Evolutionary conservation across 1,284 basidiomycete genomes (phyloP).

Genomic region (Ceratobasidium sp.): DNA sequence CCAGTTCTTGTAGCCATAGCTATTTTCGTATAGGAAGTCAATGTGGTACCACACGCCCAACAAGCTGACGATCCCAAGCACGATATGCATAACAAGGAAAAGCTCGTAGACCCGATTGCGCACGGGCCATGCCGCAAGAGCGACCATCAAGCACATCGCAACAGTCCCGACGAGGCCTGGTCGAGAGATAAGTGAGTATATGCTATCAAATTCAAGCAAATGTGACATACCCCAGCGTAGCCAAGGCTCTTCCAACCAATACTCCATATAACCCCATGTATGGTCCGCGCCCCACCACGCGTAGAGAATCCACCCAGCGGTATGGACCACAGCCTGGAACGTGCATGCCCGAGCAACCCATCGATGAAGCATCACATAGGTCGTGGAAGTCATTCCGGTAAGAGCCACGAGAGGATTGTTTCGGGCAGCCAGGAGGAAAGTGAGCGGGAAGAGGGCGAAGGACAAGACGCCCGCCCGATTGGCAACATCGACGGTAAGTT

Average conservation of each 20-base stretch:
- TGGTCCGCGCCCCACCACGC: constrained; percentile 9
- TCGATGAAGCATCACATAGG: constrained; percentile 33
- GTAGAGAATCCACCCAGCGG: constrained; percentile 27
- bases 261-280: constrained; percentile 1
- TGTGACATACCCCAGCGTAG: constrained; percentile 38
- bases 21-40: constrained; percentile 15
- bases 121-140: constrained; percentile 25
- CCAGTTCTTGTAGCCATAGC: constrained; percentile 41
- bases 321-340: constrained; percentile 31
- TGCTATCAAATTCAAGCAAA: neutral
- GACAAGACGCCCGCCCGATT: constrained; percentile 34
- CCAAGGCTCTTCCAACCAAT: constrained; percentile 15
- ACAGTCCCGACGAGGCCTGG: constrained; percentile 35
- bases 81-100: constrained; percentile 29
- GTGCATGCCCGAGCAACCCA: constrained; percentile 38
- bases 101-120: constrained; percentile 37
- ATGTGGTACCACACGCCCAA: constrained; percentile 35
- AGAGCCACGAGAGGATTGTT: constrained; percentile 29
- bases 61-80: constrained; percentile 20
- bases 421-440: constrained; percentile 15
- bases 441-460: constrained; percentile 27
- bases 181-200: too few species aligned
- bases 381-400: constrained; percentile 21
- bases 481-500: constrained; percentile 33
- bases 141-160: constrained; percentile 34